Percentiles rank a stretch among this genome's conserved stretches.
Conservation (phyloP, 23 red algal genomes). For the Agarophyton chilense region DNA sequence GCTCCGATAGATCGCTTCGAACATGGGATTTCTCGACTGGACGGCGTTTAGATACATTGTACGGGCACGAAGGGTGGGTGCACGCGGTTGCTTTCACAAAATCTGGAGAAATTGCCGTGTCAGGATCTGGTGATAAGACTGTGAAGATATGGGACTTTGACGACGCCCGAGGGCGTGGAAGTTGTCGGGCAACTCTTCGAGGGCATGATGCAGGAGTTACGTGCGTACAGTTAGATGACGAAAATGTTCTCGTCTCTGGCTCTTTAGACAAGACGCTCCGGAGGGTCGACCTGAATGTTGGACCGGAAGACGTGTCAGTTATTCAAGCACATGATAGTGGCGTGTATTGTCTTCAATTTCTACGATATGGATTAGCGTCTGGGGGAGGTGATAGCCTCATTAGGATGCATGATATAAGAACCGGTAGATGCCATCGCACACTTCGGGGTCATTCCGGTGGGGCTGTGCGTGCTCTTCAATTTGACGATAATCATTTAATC, state of each 20-base stretch:
- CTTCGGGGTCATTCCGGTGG: conserved; percentile 69
- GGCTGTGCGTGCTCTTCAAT: conserved; percentile 71
- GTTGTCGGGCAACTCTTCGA: conserved; percentile 45
- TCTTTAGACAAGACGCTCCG: conserved; percentile 65
- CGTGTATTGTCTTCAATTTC: conserved; percentile 81
- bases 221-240: conserved; percentile 79
- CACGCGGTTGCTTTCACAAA: conserved; percentile 72
- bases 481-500: conserved; percentile 61
- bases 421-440: conserved; percentile 79
- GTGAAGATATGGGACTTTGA: conserved; percentile 81
- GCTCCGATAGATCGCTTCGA: conserved; percentile 83
- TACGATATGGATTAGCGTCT: conserved; percentile 81
- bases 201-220: conserved; percentile 81
- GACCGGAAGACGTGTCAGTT: conserved; percentile 36
- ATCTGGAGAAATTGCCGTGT: conserved; percentile 61
- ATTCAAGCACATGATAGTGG: conserved; percentile 75
- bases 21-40: conserved; percentile 77
- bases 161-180: conserved; percentile 68
- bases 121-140: conserved; percentile 82
- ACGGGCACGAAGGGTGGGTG: conserved; percentile 92
- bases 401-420: conserved; percentile 86
- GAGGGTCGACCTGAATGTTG: conserved; percentile 63
- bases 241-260: conserved; percentile 72
- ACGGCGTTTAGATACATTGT: conserved; percentile 71
- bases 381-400: conserved; percentile 75